phyloP scores from a whole-genome alignment of 768 basidiomycete genomes.

The Leucosporidium scottii region DNA sequence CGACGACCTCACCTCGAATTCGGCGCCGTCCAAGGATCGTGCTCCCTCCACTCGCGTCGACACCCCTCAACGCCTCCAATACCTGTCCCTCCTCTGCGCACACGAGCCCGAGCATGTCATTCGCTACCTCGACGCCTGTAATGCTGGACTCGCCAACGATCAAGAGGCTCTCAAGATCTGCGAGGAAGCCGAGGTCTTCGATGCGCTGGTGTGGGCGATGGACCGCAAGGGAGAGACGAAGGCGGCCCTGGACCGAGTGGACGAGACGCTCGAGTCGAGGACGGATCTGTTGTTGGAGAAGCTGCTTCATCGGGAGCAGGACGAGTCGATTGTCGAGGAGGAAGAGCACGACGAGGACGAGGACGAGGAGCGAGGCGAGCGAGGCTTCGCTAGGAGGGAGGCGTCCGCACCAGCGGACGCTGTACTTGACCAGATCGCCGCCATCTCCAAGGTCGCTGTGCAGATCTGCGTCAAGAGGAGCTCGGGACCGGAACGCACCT shows the following conservation, averaged over 20 bases:
- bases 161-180: slow-evolving; percentile 47
- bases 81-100: slow-evolving; percentile 66
- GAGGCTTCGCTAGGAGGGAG: neutral
- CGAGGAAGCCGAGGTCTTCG: slow-evolving; percentile 58
- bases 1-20: slow-evolving; percentile 20
- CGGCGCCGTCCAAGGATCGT: neutral
- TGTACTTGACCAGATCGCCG: slow-evolving; percentile 51
- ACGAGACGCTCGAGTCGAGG: slow-evolving; percentile 41
- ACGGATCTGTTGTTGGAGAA: slow-evolving; percentile 28
- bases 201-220: slow-evolving; percentile 75
- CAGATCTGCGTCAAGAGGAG: slow-evolving; percentile 66
- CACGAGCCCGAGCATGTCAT: slow-evolving; percentile 62
- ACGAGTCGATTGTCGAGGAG: neutral
- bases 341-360: slow-evolving; percentile 3
- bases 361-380: neutral
- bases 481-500: slow-evolving; percentile 33
- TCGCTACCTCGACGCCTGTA: slow-evolving; percentile 24
- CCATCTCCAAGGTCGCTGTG: slow-evolving; percentile 57
- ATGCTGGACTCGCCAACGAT: neutral
- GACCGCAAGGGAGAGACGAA: slow-evolving; percentile 58
- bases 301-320: slow-evolving; percentile 6
- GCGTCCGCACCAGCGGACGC: neutral
- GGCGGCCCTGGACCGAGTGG: slow-evolving; percentile 62
- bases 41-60: slow-evolving; percentile 44
- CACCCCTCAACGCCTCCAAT: slow-evolving; percentile 53